Evolutionary conservation across 1,284 basidiomycete genomes (phyloP), one percentile per base, ranked within the genome.

Genomic region (Neonothopanus nambi): DNA sequence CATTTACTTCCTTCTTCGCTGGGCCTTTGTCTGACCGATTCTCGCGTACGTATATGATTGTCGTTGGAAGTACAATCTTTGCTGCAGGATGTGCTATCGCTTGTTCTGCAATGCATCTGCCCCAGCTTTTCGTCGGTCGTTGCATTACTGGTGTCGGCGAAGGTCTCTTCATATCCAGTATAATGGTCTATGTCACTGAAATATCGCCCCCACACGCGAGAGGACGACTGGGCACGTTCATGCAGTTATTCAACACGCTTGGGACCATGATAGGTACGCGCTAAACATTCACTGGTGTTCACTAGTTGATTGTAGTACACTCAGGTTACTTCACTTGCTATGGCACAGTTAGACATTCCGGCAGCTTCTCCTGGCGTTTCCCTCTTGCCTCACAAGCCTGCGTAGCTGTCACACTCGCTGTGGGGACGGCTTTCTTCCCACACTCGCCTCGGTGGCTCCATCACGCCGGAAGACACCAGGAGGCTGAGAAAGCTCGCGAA

Each of bases 381-480:
- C 77, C 79, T 0, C 75, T 80, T 54, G 70, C 72, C 18, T 52
- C 79, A 20, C 76, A 81, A 59, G 67, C 73, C 3, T 58, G 66
- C 35, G 60, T 71, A 15, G 73, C 78, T 4, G 62, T 64, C 7
- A 51, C 67, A 2, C 60, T 82, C 23, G 76, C 78, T 3, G 65
- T 74, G 9, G 75, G 76, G n/a, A 73, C 75, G 38, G 66, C 70
- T 15, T 72, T 77, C 61, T 70, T 82, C 28, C 79, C 80, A 5
- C 77, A 82, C 59, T 82, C 79, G 24, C 79, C 80, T 1, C 70
- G 78, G 12, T 81, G 79, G 79, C 63, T 81, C 15, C 61, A 71
- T 30, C 73, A 76, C 46, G 70, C 70, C n/a, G 75, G 75, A 1
- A 68, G 73, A 2, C 57, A 65, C 23, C 63, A 67, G 3, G 76